These are phyloP conservation scores for Moesziomyces globuligerus DNA, from an alignment of 1,284 basidiomycete genomes.

Conservation along the genomic window DNA sequence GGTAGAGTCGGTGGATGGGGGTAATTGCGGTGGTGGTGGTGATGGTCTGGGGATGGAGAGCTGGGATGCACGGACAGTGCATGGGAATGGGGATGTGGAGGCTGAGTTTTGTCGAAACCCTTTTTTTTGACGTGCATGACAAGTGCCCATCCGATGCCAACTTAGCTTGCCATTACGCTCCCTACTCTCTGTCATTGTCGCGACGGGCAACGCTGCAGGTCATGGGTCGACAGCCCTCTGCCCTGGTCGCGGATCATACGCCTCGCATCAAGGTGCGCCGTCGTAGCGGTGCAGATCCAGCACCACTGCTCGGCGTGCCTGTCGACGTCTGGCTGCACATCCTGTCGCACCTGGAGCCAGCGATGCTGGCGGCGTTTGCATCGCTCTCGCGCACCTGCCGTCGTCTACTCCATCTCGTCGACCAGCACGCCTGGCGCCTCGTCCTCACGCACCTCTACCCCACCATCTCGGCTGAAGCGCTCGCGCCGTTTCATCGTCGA, in stretches of 20 bases:
- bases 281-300: too few relatives aligned
- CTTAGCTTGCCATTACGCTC: too few relatives aligned
- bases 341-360: slow-evolving; percentile 23
- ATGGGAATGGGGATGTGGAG: slow-evolving; percentile 14
- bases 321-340: slow-evolving; percentile 40
- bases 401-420: slow-evolving; percentile 12
- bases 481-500: not conserved
- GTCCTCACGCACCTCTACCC: not conserved
- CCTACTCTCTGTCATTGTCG: not conserved
- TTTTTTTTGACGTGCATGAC: not conserved
- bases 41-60: not conserved
- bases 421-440: slow-evolving; percentile 19
- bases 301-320: slow-evolving; percentile 20
- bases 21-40: slow-evolving; percentile 2
- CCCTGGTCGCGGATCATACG: not conserved
- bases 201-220: too few relatives aligned
- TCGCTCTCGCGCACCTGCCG: slow-evolving; percentile 14
- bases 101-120: slow-evolving; percentile 6
- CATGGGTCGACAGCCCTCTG: not conserved
- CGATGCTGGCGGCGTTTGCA: too few relatives aligned
- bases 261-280: too few relatives aligned
- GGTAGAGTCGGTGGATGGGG: too few relatives aligned
- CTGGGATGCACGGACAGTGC: not conserved
- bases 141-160: too few relatives aligned
- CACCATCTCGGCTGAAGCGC: not conserved